These are phyloP conservation scores for Echeveria elegans DNA, from an alignment of 164 flowering plant species.

Conservation along the genomic window DNA sequence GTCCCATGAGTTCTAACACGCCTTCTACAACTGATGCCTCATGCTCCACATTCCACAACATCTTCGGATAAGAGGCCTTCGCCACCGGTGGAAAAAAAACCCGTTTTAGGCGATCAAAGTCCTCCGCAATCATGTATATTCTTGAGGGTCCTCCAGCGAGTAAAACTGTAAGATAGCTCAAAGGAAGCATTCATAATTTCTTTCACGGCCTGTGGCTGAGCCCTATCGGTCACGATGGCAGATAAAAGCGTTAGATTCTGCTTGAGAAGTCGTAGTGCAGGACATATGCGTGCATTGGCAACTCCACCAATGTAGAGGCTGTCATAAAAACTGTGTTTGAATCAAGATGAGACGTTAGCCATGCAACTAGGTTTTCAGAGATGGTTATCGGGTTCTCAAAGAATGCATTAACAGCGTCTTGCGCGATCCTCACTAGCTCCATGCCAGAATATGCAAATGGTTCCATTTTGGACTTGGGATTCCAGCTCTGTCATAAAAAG, in stretches of 20 bases:
- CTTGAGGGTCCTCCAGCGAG: constrained; percentile 79
- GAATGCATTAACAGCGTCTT: constrained; percentile 59
- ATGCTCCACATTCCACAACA: constrained; percentile 50
- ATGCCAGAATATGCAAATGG: constrained; percentile 76
- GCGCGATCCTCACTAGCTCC: constrained; percentile 53
- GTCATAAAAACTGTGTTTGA: constrained; percentile 54
- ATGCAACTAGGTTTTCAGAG: constrained; percentile 64
- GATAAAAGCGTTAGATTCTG: constrained; percentile 68
- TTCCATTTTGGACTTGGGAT: constrained; percentile 80
- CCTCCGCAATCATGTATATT: constrained; percentile 62
- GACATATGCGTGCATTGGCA: constrained; percentile 54
- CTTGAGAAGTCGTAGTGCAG: constrained; percentile 64
- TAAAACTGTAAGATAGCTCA: constrained; percentile 80
- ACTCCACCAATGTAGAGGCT: constrained; percentile 57
- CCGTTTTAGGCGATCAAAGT: constrained; percentile 56
- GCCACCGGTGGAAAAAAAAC: constrained; percentile 61
- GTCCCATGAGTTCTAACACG: constrained; percentile 59
- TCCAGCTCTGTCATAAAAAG: constrained; percentile 83
- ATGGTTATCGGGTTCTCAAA: constrained; percentile 57
- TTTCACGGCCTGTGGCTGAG: constrained; percentile 60
- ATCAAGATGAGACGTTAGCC: constrained; percentile 87
- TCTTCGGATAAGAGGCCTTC: constrained; percentile 68
- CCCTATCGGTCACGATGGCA: constrained; percentile 55
- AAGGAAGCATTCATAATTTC: constrained; percentile 87
- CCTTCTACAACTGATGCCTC: constrained; percentile 75